phyloP scores from a whole-genome alignment of 805 yeast genomes.

The Danielia reshetovae region DNA sequence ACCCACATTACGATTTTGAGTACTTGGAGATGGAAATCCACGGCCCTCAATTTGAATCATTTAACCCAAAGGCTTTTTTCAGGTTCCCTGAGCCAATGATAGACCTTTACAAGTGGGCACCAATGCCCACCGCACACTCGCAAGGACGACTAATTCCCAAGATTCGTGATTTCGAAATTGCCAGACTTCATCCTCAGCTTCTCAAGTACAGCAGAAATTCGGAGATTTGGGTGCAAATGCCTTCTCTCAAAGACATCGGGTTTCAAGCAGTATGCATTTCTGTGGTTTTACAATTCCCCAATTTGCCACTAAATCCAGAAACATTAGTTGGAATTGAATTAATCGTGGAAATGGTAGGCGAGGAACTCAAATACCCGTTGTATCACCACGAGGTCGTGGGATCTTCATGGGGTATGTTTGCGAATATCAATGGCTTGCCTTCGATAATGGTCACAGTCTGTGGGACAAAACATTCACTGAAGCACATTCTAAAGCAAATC shows the following conservation, averaged over 20 bases:
- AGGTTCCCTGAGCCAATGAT: no score
- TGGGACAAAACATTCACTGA: slow-evolving; percentile 47
- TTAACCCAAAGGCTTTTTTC: no score
- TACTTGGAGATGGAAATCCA: no score
- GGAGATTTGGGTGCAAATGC: background rate
- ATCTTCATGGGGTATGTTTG: slow-evolving; percentile 52
- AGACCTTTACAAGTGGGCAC: no score
- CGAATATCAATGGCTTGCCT: slow-evolving; percentile 52
- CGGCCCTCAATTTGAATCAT: no score
- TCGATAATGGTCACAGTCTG: slow-evolving; percentile 49
- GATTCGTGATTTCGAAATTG: no score
- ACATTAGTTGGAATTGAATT: slow-evolving; percentile 51
- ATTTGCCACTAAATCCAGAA: slow-evolving; percentile 27
- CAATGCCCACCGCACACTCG: no score
- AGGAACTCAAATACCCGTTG: slow-evolving; percentile 34
- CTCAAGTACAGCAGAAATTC: background rate
- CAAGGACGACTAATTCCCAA: no score
- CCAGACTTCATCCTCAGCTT: background rate
- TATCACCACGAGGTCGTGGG: slow-evolving; percentile 56
- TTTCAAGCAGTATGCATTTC: no score
- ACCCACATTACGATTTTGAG: no score
- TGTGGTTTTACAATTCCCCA: slow-evolving; percentile 45
- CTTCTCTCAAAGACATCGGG: no score
- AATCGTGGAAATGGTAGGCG: slow-evolving; percentile 45
- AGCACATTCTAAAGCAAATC: slow-evolving; percentile 29